Evolutionary conservation across 129 eudicot genomes (phyloP), one percentile per base, ranked within the genome.

Genomic region (Centella asiatica): DNA sequence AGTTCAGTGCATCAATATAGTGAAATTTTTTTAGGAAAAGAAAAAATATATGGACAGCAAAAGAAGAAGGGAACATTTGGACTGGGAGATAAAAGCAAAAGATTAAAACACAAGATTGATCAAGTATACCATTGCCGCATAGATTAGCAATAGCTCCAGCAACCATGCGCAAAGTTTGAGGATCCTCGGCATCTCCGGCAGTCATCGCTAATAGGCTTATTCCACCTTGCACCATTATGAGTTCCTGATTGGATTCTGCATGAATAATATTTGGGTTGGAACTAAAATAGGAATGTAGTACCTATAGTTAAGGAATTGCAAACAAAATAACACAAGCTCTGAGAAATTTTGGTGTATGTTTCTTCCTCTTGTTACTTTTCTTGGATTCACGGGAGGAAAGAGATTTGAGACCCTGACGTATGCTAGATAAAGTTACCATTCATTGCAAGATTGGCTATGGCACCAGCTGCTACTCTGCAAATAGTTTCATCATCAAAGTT

Each of bases 401-500:
- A 53, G 33, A 57, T 9, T 34, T 4, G 18, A 34, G 62, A 44
- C 4, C 4, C 48, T 44, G 48, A 17, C 19, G 14, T 4, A 44
- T 44, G 48, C 25, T 37, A 9, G 19, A 68, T 39, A 62, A 29
- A 71, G 22, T 44, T 64, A 93, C 99, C 99, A 62, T 88, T 93
- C 99, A 93, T 93, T 52, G 99, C 99, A 70, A 93, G 99, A 81
- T 93, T 93, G 45, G 99, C 99, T 64, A 93, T 83, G 62, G 99
- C 99, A 51, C 99, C 99, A 65, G 99, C 96, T 64, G 99, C 96
- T 45, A 88, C 88, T 69, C 99, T 84, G 66, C 96, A 89, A 53
- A 88, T 86, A 17, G 96, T 85, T 88, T 93, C 99, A 54, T 93
- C 99, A 72, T 85, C 87, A 34, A 81, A 87, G 67, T 78, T 80